phyloP scores from a whole-genome alignment of 352 stramenopile genomes.

The Poterioochromonas sp. region DNA sequence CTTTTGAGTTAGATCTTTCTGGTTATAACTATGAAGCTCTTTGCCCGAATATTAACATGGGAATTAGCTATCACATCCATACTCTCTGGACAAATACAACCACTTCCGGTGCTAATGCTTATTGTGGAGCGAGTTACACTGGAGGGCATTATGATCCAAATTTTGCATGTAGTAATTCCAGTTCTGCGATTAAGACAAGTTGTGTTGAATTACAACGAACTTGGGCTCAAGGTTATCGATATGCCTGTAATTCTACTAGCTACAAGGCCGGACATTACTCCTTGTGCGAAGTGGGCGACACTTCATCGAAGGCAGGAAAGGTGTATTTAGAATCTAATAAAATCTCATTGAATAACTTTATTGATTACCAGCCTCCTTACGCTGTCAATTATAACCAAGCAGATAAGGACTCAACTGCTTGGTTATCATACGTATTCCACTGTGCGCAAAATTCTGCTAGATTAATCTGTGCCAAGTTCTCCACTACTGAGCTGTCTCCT shows the following conservation, averaged over 20 bases:
- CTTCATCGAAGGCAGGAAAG: background rate
- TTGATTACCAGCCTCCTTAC: slow-evolving; percentile 11
- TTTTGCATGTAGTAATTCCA: background rate
- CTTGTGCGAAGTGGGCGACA: slow-evolving; percentile 14
- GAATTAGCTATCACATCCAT: slow-evolving; percentile 16
- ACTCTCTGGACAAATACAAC: background rate
- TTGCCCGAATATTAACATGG: background rate
- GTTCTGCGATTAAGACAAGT: background rate
- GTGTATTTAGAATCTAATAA: background rate
- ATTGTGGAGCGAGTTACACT: background rate
- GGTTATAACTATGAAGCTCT: background rate
- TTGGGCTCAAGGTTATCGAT: background rate
- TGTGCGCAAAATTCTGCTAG: background rate
- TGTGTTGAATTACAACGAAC: background rate
- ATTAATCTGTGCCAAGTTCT: slow-evolving; percentile 12
- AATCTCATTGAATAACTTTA: background rate
- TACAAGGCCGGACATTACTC: background rate
- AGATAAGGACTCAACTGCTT: background rate
- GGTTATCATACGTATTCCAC: slow-evolving; percentile 1
- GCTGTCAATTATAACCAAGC: background rate
- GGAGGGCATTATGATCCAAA: slow-evolving; percentile 20
- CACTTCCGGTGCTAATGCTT: background rate
- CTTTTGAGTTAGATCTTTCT: background rate
- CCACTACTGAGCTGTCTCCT: background rate
- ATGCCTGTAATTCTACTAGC: background rate